Evolutionary conservation across 768 basidiomycete genomes (phyloP).

Genomic region (Mycena amicta): DNA sequence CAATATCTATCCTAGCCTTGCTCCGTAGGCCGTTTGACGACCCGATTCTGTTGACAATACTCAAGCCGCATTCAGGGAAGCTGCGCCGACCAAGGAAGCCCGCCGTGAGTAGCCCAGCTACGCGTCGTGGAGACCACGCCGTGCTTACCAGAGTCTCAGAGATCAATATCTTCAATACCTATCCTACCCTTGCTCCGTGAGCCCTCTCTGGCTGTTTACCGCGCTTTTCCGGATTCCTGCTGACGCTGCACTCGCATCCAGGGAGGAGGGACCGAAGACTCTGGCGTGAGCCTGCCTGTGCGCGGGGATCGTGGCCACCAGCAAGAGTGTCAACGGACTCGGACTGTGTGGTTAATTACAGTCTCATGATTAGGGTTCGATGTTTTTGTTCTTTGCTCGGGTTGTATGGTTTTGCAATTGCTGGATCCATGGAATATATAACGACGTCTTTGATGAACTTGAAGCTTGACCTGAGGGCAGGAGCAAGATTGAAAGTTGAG

Average conservation of each 20-base stretch:
- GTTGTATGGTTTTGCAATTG: background rate
- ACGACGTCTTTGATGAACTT: background rate
- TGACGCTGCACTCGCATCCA: background rate
- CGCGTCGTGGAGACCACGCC: background rate
- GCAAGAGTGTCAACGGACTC: no score
- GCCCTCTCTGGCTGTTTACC: background rate
- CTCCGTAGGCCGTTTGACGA: background rate
- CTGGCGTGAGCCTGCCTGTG: no score
- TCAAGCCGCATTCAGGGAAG: background rate
- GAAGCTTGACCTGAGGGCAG: background rate
- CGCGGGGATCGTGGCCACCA: no score
- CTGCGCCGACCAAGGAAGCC: no score
- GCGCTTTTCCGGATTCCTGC: background rate
- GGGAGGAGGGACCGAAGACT: background rate
- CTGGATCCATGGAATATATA: background rate
- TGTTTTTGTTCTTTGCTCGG: background rate
- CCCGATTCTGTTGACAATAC: background rate
- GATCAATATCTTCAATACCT: background rate
- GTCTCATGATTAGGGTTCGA: background rate
- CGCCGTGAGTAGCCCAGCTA: background rate
- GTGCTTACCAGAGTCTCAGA: background rate
- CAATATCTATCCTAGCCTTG: background rate
- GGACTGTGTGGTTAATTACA: background rate
- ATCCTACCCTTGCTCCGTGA: background rate
- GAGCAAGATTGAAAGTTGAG: background rate